Evolutionary conservation across 1,284 basidiomycete species (phyloP).

Genomic region (Vanrija sp.): DNA sequence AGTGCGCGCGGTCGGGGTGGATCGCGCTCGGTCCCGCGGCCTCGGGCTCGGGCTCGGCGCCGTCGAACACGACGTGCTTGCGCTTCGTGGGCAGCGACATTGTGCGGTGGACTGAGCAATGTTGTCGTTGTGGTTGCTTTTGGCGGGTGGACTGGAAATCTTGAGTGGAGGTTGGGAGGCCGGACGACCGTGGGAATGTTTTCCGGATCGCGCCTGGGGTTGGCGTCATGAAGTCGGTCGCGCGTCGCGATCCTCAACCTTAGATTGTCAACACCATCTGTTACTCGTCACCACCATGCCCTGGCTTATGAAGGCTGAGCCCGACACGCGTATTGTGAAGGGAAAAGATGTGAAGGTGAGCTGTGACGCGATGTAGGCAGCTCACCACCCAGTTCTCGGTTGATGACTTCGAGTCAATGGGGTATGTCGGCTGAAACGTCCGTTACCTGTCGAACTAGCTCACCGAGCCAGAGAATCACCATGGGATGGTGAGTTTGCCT

Average conservation of each 20-base stretch:
- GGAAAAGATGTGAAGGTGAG: conserved; percentile 83
- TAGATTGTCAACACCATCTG: background rate
- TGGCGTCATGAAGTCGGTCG: background rate
- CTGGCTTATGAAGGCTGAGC: conserved; percentile 91
- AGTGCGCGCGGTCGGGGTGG: background rate
- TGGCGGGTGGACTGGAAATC: conserved; percentile 8
- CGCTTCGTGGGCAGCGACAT: conserved; percentile 19
- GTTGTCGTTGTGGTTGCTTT: background rate
- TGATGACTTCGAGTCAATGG: conserved; percentile 73
- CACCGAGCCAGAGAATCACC: conserved; percentile 57
- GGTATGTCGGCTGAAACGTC: conserved; percentile 22
- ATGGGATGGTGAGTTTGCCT: conserved; percentile 69
- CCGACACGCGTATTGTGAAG: conserved; percentile 78
- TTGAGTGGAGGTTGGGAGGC: conserved; percentile 6
- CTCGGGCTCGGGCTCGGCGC: background rate
- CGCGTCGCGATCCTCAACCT: background rate
- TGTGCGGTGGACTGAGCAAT: background rate
- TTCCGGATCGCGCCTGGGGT: too few relatives aligned
- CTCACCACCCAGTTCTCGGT: conserved; percentile 70
- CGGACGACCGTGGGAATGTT: conserved; percentile 18
- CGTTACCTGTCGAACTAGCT: background rate
- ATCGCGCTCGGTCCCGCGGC: background rate
- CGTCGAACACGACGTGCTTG: conserved; percentile 28
- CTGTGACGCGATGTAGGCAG: background rate
- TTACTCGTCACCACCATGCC: conserved; percentile 30